phyloP scores from a whole-genome alignment of 2,329 filamentous ascomycete species.

The Orbilia quercus region DNA sequence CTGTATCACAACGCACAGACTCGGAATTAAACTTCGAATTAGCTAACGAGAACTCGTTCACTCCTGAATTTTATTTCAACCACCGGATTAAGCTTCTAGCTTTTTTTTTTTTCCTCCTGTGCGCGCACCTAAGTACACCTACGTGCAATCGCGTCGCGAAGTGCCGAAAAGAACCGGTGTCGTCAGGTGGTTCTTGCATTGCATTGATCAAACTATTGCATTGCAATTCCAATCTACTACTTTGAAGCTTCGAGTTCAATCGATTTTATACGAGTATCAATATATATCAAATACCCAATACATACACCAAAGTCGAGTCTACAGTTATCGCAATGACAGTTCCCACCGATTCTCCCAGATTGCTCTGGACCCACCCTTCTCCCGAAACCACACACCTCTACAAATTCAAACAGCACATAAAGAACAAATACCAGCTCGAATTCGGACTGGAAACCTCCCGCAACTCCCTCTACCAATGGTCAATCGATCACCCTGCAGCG shows the following conservation, averaged over 20 bases:
- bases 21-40: too few species aligned
- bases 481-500: constrained; percentile 75
- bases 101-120: constrained; percentile 11
- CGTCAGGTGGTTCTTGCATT: not conserved
- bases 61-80: constrained; percentile 12
- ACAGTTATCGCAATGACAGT: constrained; percentile 37
- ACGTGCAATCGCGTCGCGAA: not conserved
- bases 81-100: constrained; percentile 32
- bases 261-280: too few species aligned
- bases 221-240: not conserved
- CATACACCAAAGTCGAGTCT: not conserved
- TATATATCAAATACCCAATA: too few species aligned
- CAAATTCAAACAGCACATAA: constrained; percentile 58
- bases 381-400: constrained; percentile 58
- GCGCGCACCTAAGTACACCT: constrained; percentile 2
- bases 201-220: not conserved
- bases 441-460: constrained; percentile 72
- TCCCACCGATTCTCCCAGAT: constrained; percentile 31
- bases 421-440: constrained; percentile 68
- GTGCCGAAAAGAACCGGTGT: constrained; percentile 8
- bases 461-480: constrained; percentile 84
- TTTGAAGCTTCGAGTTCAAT: not conserved
- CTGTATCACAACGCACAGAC: constrained; percentile 44
- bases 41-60: not conserved
- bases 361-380: constrained; percentile 58